phyloP scores from a whole-genome alignment of 805 yeast genomes.

The Kodamaea hsintzibuensis region DNA sequence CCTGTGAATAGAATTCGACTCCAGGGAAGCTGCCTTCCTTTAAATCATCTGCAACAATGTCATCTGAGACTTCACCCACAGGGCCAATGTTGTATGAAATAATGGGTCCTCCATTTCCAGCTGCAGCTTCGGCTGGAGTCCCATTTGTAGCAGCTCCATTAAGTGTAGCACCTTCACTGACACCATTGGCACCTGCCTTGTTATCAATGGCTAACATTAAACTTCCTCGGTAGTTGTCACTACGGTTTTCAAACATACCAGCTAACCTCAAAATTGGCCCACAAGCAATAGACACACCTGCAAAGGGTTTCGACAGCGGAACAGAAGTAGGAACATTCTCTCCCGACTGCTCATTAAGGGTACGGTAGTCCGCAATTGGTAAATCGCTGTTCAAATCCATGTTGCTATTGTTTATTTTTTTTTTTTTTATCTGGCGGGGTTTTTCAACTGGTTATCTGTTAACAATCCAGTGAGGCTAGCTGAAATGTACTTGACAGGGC shows the following conservation, averaged over 20 bases:
- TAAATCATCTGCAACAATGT: conserved; percentile 3
- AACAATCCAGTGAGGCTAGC: background rate
- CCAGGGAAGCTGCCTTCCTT: conserved; percentile 49
- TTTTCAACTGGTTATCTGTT: background rate
- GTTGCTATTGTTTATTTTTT: background rate
- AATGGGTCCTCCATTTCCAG: background rate
- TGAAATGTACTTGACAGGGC: background rate
- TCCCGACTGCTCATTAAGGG: conserved; percentile 23
- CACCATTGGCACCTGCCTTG: conserved; percentile 11
- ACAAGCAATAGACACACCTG: conserved; percentile 45
- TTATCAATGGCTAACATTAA: conserved; percentile 62
- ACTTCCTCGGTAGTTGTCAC: conserved; percentile 62
- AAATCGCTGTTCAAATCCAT: conserved; percentile 22
- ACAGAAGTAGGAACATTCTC: conserved; percentile 27
- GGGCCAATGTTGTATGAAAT: conserved; percentile 6
- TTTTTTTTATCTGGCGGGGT: background rate
- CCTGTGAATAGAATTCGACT: conserved; percentile 40
- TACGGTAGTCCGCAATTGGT: conserved; percentile 32
- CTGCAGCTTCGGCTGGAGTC: background rate
- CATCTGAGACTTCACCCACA: conserved; percentile 2
- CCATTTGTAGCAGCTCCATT: conserved; percentile 20
- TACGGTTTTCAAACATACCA: conserved; percentile 56
- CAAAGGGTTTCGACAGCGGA: conserved; percentile 21
- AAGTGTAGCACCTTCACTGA: conserved; percentile 21
- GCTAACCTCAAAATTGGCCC: conserved; percentile 79